phyloP scores from a whole-genome alignment of 2,329 filamentous ascomycete species.

The Pseudocercospora crystallina region DNA sequence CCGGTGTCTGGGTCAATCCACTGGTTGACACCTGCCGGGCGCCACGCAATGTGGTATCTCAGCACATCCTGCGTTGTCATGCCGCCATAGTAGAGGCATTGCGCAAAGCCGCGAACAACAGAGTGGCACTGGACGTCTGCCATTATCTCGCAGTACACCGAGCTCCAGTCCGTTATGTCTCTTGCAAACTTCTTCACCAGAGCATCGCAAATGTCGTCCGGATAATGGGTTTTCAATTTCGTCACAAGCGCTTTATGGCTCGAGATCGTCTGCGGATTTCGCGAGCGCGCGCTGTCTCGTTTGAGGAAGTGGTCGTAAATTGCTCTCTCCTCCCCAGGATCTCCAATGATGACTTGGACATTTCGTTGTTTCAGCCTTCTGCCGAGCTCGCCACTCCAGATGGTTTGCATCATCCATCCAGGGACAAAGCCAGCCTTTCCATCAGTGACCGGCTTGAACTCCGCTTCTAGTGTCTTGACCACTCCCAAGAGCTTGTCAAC shows the following conservation, averaged over 20 bases:
- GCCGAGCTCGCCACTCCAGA: constrained; percentile 21
- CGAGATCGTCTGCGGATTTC: neutral
- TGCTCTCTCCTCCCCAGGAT: constrained; percentile 12
- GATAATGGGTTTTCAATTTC: constrained; percentile 13
- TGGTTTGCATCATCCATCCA: constrained; percentile 16
- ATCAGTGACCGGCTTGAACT: constrained; percentile 21
- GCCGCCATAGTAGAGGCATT: constrained; percentile 18
- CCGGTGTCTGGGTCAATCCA: constrained; percentile 10
- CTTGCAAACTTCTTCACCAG: constrained; percentile 16
- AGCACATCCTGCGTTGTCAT: constrained; percentile 22
- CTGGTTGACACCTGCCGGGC: constrained; percentile 9
- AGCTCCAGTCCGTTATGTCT: constrained; percentile 18
- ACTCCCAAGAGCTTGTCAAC: constrained; percentile 16
- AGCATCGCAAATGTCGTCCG: constrained; percentile 13
- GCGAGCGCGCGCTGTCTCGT: constrained; percentile 1
- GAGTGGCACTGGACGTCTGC: constrained; percentile 22
- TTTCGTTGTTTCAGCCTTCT: constrained; percentile 16
- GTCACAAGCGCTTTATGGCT: constrained; percentile 14
- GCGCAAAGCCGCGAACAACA: constrained; percentile 18
- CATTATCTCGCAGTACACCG: constrained; percentile 21
- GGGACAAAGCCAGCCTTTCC: constrained; percentile 19
- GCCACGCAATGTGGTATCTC: constrained; percentile 21
- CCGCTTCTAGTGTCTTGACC: constrained; percentile 14
- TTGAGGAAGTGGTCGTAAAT: constrained; percentile 12
- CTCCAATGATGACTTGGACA: constrained; percentile 20